phyloP scores from a whole-genome alignment of 805 yeast species.

The Cyberlindnera mycetangii region DNA sequence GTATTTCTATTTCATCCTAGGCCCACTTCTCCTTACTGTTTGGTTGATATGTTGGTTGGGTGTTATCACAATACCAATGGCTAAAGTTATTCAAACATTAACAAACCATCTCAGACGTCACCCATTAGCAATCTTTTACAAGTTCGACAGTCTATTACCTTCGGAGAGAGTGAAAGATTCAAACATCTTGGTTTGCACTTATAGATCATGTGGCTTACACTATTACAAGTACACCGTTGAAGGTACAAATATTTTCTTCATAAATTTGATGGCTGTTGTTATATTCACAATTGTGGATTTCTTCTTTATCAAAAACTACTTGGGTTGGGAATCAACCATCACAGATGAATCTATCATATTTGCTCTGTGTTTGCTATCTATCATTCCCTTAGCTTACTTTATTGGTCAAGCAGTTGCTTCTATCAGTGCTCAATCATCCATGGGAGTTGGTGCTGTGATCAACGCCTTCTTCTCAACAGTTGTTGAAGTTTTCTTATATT shows the following conservation, averaged over 20 bases:
- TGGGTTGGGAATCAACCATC: conserved; percentile 30
- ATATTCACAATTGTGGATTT: conserved; percentile 79
- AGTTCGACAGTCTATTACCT: conserved; percentile 41
- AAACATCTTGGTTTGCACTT: conserved; percentile 79
- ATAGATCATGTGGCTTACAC: conserved; percentile 87
- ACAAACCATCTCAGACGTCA: conserved; percentile 81
- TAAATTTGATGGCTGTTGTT: conserved; percentile 78
- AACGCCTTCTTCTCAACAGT: conserved; percentile 96
- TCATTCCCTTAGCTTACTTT: conserved; percentile 92
- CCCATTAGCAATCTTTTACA: conserved; percentile 84
- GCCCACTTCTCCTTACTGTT: conserved; percentile 60
- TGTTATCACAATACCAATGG: conserved; percentile 92
- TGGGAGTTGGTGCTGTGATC: conserved; percentile 98
- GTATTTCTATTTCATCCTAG: conserved; percentile 63
- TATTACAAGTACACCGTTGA: conserved; percentile 95
- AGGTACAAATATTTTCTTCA: conserved; percentile 90
- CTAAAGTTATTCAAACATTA: conserved; percentile 67
- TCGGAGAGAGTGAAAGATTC: conserved; percentile 33
- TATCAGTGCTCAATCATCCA: conserved; percentile 95
- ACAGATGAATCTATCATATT: conserved; percentile 69
- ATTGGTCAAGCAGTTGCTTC: conserved; percentile 99
- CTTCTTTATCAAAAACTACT: conserved; percentile 52
- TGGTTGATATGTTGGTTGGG: conserved; percentile 70
- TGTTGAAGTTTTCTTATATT: conserved; percentile 88
- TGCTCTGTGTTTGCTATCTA: conserved; percentile 72